These are phyloP conservation scores for Geotrichum ghanense DNA, from an alignment of 805 yeast species.

Conservation along the genomic window DNA sequence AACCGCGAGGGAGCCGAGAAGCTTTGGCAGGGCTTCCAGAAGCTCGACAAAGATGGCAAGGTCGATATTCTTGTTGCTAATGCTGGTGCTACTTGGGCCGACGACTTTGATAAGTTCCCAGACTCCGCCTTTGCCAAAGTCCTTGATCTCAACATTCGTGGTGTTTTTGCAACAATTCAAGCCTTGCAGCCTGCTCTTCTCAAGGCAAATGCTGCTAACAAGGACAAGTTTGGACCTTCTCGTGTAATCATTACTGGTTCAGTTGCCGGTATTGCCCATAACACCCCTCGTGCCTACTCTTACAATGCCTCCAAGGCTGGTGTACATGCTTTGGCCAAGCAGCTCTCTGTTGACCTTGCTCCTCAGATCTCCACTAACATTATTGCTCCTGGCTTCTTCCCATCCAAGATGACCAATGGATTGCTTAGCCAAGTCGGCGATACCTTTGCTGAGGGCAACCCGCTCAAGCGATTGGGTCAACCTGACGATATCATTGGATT, in stretches of 20 bases:
- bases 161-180: constrained; percentile 59
- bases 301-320: constrained; percentile 69
- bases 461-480: constrained; percentile 51
- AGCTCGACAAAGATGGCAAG: constrained; percentile 25
- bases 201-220: constrained; percentile 36
- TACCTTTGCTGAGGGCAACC: constrained; percentile 41
- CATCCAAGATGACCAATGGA: constrained; percentile 64
- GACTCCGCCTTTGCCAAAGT: constrained; percentile 52
- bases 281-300: constrained; percentile 43
- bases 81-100: constrained; percentile 78
- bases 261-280: constrained; percentile 40
- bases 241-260: constrained; percentile 59
- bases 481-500: constrained; percentile 48
- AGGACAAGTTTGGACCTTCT: constrained; percentile 38
- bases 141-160: constrained; percentile 49
- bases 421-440: constrained; percentile 43
- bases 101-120: constrained; percentile 48
- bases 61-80: constrained; percentile 61
- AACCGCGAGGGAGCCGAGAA: constrained; percentile 35
- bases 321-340: constrained; percentile 53
- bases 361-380: constrained; percentile 61
- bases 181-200: constrained; percentile 47
- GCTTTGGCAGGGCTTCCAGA: constrained; percentile 32
- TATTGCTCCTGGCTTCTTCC: constrained; percentile 70
- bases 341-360: constrained; percentile 55